Base-by-base conservation (phyloP, 1,284 basidiomycete genomes). In the Apiotrichum mycotoxinovorans region DNA sequence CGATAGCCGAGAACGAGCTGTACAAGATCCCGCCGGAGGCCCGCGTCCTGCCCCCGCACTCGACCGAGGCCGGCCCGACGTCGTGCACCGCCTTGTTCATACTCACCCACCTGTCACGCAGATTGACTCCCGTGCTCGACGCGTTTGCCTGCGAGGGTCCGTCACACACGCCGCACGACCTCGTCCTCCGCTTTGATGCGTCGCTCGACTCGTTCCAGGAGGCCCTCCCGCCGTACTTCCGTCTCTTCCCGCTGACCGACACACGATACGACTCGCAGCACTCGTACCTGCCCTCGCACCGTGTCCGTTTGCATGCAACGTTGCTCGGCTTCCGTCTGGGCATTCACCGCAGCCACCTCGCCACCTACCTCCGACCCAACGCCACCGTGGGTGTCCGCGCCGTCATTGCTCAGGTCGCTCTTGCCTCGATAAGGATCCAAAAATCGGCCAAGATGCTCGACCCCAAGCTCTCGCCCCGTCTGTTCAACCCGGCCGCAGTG, bases 391-490 rank as follows among this genome's bases (percentile, higher is more conserved):
- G 55, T 4, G 63, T 67, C 4, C 64, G 71, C 14, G 56, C 67
- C 3, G 66, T 67, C 47, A 62, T 73, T 40, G 65, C 67, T 2
- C 62, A 66, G 51, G 64, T 73, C 17, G 71, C 68, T 58, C 51
- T 72, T 11, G 62, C 69, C 4, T 65, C 67, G 20, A 47, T 75
- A 17, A 58, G 71, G 34, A 64, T 69, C 5, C 71, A 73, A 48
- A 65, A 71, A 41, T 69, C 67, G 11, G 69, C 72, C 10, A 68
- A 69, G 45, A 67, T 75, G 64, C 63, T 72, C 20, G 72, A 75
- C 61, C 51, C 66, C 18, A 75, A 70, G 58, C 53, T 72, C 33
- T 66, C 67, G 14, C 64, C 68, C 35, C 61, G 73, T 18, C 52
- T 75, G 25, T 72, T 72, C 54, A 62, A 65, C 58, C 67, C 71